A percentile compares a stretch with the other conserved stretches of the same genome.
Evolutionary conservation across 2,329 filamentous ascomycete species (phyloP).

Genomic region (Aspergillus novofumigatus): DNA sequence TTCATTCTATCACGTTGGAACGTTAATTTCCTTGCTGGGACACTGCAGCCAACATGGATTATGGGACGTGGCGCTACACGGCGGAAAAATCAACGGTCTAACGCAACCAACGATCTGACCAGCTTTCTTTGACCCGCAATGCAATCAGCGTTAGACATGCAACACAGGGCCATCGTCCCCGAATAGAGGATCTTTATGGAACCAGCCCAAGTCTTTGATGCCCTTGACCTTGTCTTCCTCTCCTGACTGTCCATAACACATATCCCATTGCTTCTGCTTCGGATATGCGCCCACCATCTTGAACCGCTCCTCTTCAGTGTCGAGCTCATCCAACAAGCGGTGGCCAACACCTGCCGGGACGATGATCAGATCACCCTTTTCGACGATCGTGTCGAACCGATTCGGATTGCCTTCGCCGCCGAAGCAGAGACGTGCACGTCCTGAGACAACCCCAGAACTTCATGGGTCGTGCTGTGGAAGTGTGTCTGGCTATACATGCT

Average conservation of each 20-base stretch:
- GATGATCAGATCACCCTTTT: conserved; percentile 60
- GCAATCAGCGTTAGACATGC: conserved; percentile 25
- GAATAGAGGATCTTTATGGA: conserved; percentile 58
- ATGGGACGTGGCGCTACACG: background rate
- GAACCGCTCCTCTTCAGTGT: conserved; percentile 46
- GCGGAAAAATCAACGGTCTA: background rate
- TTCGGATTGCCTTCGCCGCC: conserved; percentile 60
- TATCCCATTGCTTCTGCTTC: conserved; percentile 57
- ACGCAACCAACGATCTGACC: background rate
- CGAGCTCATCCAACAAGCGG: conserved; percentile 55
- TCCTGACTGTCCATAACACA: conserved; percentile 62
- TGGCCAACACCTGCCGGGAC: conserved; percentile 65
- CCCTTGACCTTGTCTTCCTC: conserved; percentile 51
- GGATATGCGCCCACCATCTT: conserved; percentile 67
- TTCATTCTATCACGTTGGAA: background rate
- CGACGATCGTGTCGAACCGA: conserved; percentile 53
- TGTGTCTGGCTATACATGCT: conserved; percentile 64
- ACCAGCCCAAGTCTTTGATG: conserved; percentile 53
- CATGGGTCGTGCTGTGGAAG: conserved; percentile 65
- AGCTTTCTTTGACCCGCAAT: background rate
- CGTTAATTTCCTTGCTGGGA: background rate
- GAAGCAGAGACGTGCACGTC: conserved; percentile 61
- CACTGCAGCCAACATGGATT: background rate
- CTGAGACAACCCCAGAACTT: conserved; percentile 59
- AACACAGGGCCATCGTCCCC: conserved; percentile 52